Conservation (phyloP, 768 basidiomycete genomes). For the Tulasnella sp. region DNA sequence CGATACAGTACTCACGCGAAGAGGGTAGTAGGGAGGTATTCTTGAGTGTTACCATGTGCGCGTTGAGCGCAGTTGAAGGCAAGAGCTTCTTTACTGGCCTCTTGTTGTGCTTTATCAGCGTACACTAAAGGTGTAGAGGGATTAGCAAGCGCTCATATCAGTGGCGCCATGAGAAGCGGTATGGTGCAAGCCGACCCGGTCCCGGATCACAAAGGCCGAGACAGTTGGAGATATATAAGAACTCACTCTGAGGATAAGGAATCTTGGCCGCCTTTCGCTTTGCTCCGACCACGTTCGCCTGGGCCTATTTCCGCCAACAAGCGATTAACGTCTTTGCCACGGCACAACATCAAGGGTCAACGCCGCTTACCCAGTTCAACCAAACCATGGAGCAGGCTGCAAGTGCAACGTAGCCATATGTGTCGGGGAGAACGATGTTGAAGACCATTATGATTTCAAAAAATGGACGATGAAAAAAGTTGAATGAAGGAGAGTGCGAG, state of each 20-base stretch:
- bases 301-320: background rate
- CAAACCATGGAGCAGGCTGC: slow-evolving; percentile 8
- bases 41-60: slow-evolving; percentile 16
- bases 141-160: background rate
- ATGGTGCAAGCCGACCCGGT: background rate
- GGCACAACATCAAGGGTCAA: background rate
- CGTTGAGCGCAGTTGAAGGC: slow-evolving; percentile 17
- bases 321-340: background rate
- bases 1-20: background rate
- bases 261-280: slow-evolving; percentile 5
- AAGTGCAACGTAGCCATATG: slow-evolving; percentile 9
- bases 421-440: background rate
- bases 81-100: background rate
- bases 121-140: background rate
- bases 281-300: background rate
- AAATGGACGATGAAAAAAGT: background rate
- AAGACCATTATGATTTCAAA: background rate
- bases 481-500: background rate
- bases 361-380: background rate
- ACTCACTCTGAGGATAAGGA: slow-evolving; percentile 14
- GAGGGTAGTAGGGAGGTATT: background rate
- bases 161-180: background rate
- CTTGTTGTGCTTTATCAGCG: slow-evolving; percentile 13
- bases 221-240: background rate
- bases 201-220: background rate